Percentiles rank a stretch among this genome's conserved stretches.
phyloP scores from a whole-genome alignment of 2,329 filamentous ascomycete species.

The Chalaropsis thielavioides region DNA sequence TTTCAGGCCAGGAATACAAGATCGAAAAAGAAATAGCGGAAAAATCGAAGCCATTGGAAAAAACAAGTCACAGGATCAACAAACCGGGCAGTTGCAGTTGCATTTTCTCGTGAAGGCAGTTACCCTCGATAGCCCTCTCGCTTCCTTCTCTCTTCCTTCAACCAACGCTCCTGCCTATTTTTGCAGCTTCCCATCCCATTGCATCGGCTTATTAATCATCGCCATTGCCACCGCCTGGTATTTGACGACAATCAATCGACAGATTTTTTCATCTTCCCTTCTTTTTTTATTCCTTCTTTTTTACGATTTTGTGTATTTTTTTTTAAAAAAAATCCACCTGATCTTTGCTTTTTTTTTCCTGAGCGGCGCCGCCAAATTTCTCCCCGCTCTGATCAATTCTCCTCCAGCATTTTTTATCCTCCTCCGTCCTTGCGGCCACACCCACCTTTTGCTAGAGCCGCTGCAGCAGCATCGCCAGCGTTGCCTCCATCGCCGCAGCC shows the following conservation, averaged over 20 bases:
- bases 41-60: too few relatives aligned
- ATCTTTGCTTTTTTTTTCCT: neutral
- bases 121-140: neutral
- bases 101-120: neutral
- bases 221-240: neutral
- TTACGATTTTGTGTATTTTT: too few relatives aligned
- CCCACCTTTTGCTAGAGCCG: too few relatives aligned
- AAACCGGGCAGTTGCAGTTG: neutral
- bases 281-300: neutral
- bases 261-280: neutral
- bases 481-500: neutral
- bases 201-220: conserved; percentile 2
- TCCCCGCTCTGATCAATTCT: neutral
- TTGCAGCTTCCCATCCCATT: neutral
- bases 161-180: neutral
- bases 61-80: too few relatives aligned
- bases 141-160: neutral
- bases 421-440: neutral
- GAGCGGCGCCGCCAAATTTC: neutral
- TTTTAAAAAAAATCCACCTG: neutral
- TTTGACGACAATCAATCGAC: neutral
- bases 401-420: neutral
- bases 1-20: too few relatives aligned
- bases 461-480: neutral
- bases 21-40: too few relatives aligned